A percentile compares a stretch with the other conserved stretches of the same genome.
These are phyloP conservation scores for Carnegiea gigantea DNA, from an alignment of 179 eudicot genomes.

Conservation along the genomic window DNA sequence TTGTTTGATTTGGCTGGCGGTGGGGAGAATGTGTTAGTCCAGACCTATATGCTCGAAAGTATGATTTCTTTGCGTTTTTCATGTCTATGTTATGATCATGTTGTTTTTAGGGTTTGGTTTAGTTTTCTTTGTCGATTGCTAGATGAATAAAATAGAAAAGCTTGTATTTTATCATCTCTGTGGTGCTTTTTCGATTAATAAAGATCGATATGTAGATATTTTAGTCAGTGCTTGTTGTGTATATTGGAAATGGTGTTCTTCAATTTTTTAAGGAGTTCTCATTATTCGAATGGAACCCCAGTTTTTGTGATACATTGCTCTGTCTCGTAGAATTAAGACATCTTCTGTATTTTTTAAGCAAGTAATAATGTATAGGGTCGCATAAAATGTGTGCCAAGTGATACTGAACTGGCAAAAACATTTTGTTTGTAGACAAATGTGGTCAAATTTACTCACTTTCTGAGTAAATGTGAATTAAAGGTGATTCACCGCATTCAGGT, in stretches of 20 bases:
- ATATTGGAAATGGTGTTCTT: no score
- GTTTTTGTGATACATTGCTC: no score
- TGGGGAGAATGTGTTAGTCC: background rate
- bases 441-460: background rate
- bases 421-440: background rate
- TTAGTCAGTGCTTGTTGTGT: no score
- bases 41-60: background rate
- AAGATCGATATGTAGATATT: no score
- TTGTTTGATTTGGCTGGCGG: background rate
- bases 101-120: background rate
- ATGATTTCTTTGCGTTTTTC: background rate
- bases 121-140: background rate
- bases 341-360: no score
- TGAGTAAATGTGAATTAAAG: background rate
- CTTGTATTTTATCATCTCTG: no score
- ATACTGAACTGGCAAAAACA: no score
- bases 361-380: background rate
- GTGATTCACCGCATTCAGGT: no score
- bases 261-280: no score
- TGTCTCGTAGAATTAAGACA: no score
- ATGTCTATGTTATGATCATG: background rate
- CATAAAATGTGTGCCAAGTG: background rate
- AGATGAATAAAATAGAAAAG: background rate
- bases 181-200: no score
- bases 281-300: no score